Evolutionary conservation across 257 asterid genomes (phyloP), one percentile per base, ranked within the genome.

Genomic region (Gentiana dahurica): DNA sequence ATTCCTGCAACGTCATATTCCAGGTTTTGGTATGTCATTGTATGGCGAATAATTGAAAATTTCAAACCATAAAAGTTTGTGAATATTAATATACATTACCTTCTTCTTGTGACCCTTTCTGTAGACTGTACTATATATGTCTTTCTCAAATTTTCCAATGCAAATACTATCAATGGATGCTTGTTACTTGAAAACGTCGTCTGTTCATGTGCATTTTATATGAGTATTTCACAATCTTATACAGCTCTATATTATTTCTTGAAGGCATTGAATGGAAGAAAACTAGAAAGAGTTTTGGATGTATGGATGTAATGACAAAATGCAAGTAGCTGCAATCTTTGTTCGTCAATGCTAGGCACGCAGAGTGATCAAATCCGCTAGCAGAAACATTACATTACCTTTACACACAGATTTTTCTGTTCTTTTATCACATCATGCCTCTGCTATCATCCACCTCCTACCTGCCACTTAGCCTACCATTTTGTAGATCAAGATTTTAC

Each of bases 371-470:
- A 54, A 49, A 2, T 1, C 52, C 15, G 2, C 33, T 34, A 2
- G 8, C 49, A 34, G 51, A 15, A 58, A 45, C 37, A 45, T 34
- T 12, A 33, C 9, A 24, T 24, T 24, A 41, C 8, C 10, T 33
- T 13, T 6, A 47, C 24, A n/a, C 24, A 15, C 24, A 15, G 24
- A 15, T 15, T 37, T 37, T 55, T 37, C 11, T 45, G 4, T 36
- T 48, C 13, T 13, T 11, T 55, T 36, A n/a, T 9, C n/a, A 58
- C 36, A 78, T 71, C 76, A 65, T 45, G 52, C 69, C 81, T 64
- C 56, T 77, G 60, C 65, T 61, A 53, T 66, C 77, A 24, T 51
- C 71, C 50, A 55, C 75, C 24, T 69, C 72, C 51, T 72, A 58
- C 65, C 63, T 67, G 54, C 71, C 70, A 34, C 47, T 66, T 48